These are phyloP conservation scores for Candida coquimbonensis DNA, from an alignment of 805 yeast species.

Conservation along the genomic window DNA sequence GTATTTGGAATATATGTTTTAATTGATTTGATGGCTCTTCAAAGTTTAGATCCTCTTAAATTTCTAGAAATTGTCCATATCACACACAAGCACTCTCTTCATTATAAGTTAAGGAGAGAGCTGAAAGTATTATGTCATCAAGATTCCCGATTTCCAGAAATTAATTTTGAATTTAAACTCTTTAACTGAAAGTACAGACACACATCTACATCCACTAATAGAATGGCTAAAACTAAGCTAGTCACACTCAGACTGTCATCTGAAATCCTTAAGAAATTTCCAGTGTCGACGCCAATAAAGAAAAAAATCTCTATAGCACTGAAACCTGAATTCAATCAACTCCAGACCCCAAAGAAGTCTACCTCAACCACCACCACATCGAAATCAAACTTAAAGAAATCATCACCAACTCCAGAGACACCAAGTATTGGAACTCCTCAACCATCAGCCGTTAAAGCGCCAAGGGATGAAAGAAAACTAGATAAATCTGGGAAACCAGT, in stretches of 20 bases:
- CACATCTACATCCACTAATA: no score
- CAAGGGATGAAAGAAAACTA: conserved; percentile 20
- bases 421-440: conserved; percentile 8
- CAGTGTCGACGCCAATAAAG: conserved; percentile 2
- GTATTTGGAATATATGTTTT: no score
- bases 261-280: conserved; percentile 7
- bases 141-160: neutral
- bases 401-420: conserved; percentile 11
- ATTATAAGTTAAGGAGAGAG: neutral
- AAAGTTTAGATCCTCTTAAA: no score
- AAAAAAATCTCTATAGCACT: neutral
- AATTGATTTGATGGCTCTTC: neutral
- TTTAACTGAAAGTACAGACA: no score
- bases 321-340: conserved; percentile 1
- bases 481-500: conserved; percentile 38
- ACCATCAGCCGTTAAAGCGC: conserved; percentile 6
- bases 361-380: conserved; percentile 1
- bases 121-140: neutral
- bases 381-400: neutral
- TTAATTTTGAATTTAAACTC: neutral
- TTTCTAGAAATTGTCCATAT: no score
- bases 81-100: neutral
- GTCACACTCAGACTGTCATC: conserved; percentile 16
- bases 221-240: conserved; percentile 8
- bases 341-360: conserved; percentile 1